phyloP scores from a whole-genome alignment of 345 rosid species.

The Rhizophora apiculata region DNA sequence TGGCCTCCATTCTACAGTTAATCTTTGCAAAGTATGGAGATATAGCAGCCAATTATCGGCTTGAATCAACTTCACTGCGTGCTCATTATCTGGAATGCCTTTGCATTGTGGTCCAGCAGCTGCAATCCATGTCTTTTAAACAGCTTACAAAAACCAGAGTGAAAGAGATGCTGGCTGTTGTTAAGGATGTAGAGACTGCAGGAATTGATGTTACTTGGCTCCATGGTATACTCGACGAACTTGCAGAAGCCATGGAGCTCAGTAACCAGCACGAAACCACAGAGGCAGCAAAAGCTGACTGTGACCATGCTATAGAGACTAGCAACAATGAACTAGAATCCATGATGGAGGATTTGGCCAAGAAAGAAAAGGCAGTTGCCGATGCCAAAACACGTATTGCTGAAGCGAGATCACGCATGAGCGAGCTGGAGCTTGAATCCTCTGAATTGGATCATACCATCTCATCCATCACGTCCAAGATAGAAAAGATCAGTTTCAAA shows the following conservation, averaged over 20 bases:
- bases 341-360: constrained; percentile 37
- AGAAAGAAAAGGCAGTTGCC: constrained; percentile 46
- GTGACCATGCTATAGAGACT: constrained; percentile 37
- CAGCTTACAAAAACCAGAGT: constrained; percentile 61
- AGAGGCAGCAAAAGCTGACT: constrained; percentile 41
- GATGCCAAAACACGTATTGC: constrained; percentile 34
- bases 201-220: constrained; percentile 67
- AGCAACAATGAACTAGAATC: constrained; percentile 46
- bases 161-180: constrained; percentile 63
- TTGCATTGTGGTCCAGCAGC: constrained; percentile 67
- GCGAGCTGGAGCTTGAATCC: constrained; percentile 47
- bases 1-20: constrained; percentile 49
- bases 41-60: constrained; percentile 63
- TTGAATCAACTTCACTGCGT: constrained; percentile 68
- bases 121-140: constrained; percentile 49
- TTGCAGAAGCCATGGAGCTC: constrained; percentile 52
- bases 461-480: constrained; percentile 27
- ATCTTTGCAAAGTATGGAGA: constrained; percentile 72
- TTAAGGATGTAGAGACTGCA: constrained; percentile 73
- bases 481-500: constrained; percentile 52
- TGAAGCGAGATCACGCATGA: constrained; percentile 35
- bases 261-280: constrained; percentile 36
- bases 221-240: constrained; percentile 45
- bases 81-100: constrained; percentile 70
- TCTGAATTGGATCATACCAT: constrained; percentile 36